phyloP scores from a whole-genome alignment of 2,329 filamentous ascomycete species.

The Raffaelea deltoideospora region DNA sequence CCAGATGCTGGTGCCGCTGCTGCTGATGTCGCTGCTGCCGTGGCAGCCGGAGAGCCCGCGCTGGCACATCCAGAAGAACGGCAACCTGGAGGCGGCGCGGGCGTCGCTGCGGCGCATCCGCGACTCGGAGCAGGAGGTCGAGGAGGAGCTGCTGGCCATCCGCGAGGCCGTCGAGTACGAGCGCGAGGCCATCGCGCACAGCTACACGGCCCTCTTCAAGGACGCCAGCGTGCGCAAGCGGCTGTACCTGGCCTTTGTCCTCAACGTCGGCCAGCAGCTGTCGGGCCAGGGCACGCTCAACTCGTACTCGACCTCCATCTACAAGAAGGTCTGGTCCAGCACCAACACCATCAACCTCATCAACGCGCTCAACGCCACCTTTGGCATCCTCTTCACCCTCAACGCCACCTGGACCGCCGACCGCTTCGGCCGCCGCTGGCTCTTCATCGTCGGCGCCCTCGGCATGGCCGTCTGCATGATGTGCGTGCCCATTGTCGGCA shows the following conservation, averaged over 20 bases:
- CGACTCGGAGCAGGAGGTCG: slow-evolving; percentile 48
- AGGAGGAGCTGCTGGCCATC: slow-evolving; percentile 50
- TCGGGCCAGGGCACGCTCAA: slow-evolving; percentile 61
- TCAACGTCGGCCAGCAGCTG: slow-evolving; percentile 59
- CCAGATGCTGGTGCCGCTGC: slow-evolving; percentile 49
- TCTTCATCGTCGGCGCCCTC: slow-evolving; percentile 51
- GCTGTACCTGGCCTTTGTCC: slow-evolving; percentile 45
- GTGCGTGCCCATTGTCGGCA: slow-evolving; percentile 32
- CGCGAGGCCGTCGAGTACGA: slow-evolving; percentile 57
- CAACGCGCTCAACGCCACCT: slow-evolving; percentile 60
- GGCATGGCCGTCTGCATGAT: slow-evolving; percentile 61
- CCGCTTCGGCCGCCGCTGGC: slow-evolving; percentile 53
- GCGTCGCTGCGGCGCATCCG: slow-evolving; percentile 43
- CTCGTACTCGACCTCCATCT: slow-evolving; percentile 58
- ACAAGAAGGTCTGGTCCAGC: slow-evolving; percentile 51
- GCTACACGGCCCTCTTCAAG: slow-evolving; percentile 53
- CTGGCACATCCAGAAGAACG: slow-evolving; percentile 49
- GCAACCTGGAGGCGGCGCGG: slow-evolving; percentile 45
- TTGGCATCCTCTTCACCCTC: slow-evolving; percentile 56
- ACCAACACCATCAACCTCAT: slow-evolving; percentile 50
- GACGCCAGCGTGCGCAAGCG: slow-evolving; percentile 54
- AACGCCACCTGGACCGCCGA: slow-evolving; percentile 62
- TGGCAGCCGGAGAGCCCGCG: slow-evolving; percentile 54
- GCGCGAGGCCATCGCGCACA: slow-evolving; percentile 49
- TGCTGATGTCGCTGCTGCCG: slow-evolving; percentile 47